Evolutionary conservation across 768 basidiomycete genomes (phyloP), one percentile per base, ranked within the genome.

Genomic region (Lentinula edodes): DNA sequence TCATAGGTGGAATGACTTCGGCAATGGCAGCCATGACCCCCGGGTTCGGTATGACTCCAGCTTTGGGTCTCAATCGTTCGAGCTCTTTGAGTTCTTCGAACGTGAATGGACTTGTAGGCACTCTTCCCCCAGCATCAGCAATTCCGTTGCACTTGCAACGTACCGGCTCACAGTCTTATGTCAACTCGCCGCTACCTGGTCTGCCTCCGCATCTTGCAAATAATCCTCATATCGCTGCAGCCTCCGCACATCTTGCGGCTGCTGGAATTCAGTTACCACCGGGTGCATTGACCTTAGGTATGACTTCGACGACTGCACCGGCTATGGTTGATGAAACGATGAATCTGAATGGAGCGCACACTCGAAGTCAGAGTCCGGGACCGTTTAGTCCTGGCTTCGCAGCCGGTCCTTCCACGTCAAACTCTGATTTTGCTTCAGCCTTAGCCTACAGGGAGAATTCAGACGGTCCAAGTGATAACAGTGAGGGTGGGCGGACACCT

Each of bases 161-260:
- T 20, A 18, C 7, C 15, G 35, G 32, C 32, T 52, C 53, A 6
- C 53, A 20, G 38, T 38, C 46, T 6, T 20, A 48, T 48, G 20
- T 23, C 2, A 48, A 48, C 18, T 48, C 35, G 12, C 35, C 38
- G 15, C 42, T 41, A 3, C 10, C 55, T 16, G 39, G 39, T 6
- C 39, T 56, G 7, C 55, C 55, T 32, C 55, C 23, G 8, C 55
- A 56, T 43, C 38, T 56, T 7, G 55, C 55, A 15, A 56, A 43
- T 23, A 56, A 56, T 43, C 55, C 55, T 28, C 55, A 56, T 13
- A 56, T 56, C 13, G 55, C 55, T 56, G 55, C 55, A 7, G 55
- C 55, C n/a, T 56, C 55, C 45, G 55, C 55, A 13, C 55, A 56
- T 56, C 41, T 56, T 15, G 55, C 55, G 4, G 55, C 55, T 9